Conservation (phyloP, 2,329 filamentous ascomycete species). For the Talaromyces sp. region DNA sequence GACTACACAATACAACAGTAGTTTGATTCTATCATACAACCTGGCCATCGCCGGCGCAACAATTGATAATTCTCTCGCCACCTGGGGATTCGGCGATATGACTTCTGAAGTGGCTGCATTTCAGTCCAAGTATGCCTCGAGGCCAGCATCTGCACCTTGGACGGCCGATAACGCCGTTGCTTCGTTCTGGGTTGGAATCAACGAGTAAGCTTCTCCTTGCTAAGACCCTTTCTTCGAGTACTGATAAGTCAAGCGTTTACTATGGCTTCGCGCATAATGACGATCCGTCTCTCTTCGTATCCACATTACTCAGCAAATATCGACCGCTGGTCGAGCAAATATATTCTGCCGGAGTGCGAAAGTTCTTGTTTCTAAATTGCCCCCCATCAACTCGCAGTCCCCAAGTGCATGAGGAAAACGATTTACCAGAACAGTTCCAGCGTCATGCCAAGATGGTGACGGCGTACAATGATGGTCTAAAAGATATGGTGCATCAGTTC, state of each 20-base stretch:
- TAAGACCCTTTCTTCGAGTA: neutral
- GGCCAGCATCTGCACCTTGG: constrained; percentile 13
- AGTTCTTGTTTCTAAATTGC: constrained; percentile 17
- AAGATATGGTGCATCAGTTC: constrained; percentile 8
- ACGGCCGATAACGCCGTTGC: constrained; percentile 11
- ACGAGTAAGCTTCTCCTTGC: constrained; percentile 14
- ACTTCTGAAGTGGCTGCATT: constrained; percentile 14
- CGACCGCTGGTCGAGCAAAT: constrained; percentile 12
- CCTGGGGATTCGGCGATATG: constrained; percentile 19
- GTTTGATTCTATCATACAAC: constrained; percentile 11
- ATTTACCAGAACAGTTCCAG: constrained; percentile 16
- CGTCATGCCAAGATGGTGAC: constrained; percentile 15
- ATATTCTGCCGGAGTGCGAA: constrained; percentile 15
- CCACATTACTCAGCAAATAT: constrained; percentile 13
- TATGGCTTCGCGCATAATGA: constrained; percentile 16
- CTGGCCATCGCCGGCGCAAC: constrained; percentile 17
- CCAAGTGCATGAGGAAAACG: constrained; percentile 18
- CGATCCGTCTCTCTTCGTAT: constrained; percentile 14
- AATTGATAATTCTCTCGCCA: constrained; percentile 17
- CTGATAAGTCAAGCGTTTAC: constrained; percentile 15
- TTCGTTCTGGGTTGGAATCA: constrained; percentile 18
- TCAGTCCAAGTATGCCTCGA: constrained; percentile 15
- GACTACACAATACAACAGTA: constrained; percentile 14
- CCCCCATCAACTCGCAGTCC: constrained; percentile 18
- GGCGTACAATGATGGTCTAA: constrained; percentile 1